Base-by-base conservation (phyloP, 202 grass and related monocot species). In the Dendrocalamus latiflorus region DNA sequence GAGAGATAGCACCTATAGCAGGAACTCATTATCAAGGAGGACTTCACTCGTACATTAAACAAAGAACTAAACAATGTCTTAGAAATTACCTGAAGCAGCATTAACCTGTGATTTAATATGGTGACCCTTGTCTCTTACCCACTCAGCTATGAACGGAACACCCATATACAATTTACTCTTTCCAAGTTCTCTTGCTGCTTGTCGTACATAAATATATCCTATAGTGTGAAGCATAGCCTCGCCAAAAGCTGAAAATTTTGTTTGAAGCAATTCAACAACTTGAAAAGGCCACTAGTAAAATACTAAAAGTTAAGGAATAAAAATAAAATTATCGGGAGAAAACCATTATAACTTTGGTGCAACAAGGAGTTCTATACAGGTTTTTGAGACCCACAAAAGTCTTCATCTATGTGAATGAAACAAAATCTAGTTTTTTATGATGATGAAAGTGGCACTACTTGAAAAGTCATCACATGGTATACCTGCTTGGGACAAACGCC, bases 221-320 rank as follows among this genome's bases (percentile, higher is more conserved):
- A 99, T 81, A 30, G 97, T 99, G 80, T 94, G 93, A 71, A 96
- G 90, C 91, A 99, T 96, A 76, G 91, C 97, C 86, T 96, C 97
- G 2, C 97, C 91, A 84, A 96, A 99, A 89, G 97, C 97, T 99
- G 87, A 72, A 93, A 81, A 56, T 49, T 26, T 22, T 22, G 26
- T 79, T 86, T 79, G 53, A 79, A n/a, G 48, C 54, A 85, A 76
- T 16, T 80, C 78, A 80, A 61, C 1, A 41, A 51, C 10, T 79
- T 79, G 42, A 37, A 83, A 50, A 74, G 33, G 34, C 14, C n/a
- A 86, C 63, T 67, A 37, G 14, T 70, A 44, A 81, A 63, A 65
- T 65, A 17, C 10, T 33, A 13, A 13, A 65, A 20, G 43, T 54
- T 41, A 57, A 42, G 30, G 13, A 68, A 60, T 62, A 63, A 59